Conservation (phyloP, 2,329 filamentous ascomycete genomes). For the Fusarium clavum region DNA sequence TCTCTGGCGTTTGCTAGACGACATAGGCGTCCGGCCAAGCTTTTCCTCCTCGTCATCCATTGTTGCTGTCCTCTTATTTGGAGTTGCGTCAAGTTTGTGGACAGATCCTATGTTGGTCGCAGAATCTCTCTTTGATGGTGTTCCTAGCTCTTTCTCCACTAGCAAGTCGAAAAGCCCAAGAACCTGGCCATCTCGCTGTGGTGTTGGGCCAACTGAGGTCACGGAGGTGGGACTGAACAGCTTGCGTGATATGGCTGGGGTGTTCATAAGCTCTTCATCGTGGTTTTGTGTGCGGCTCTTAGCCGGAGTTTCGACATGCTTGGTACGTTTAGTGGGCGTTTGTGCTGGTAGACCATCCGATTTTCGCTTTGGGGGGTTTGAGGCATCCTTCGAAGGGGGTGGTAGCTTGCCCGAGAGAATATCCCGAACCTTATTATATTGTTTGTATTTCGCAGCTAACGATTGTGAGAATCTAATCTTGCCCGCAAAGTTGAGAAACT, state of each 20-base stretch:
- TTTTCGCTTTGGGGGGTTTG: constrained; percentile 56
- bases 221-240: constrained; percentile 70
- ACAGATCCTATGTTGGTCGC: constrained; percentile 37
- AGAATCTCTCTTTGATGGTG: constrained; percentile 59
- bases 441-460: constrained; percentile 78
- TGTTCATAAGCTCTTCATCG: constrained; percentile 61
- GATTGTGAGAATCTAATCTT: background rate
- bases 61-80: constrained; percentile 57
- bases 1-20: constrained; percentile 69
- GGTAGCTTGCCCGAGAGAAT: constrained; percentile 66
- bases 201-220: constrained; percentile 79
- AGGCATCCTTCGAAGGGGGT: constrained; percentile 54
- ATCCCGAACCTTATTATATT: constrained; percentile 75
- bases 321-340: constrained; percentile 65
- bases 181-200: constrained; percentile 81
- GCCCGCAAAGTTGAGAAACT: constrained; percentile 14
- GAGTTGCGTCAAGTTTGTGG: constrained; percentile 54
- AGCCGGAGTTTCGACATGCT: constrained; percentile 60
- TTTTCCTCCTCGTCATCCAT: constrained; percentile 48
- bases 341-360: constrained; percentile 51
- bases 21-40: constrained; percentile 63
- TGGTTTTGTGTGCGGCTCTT: constrained; percentile 50
- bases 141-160: constrained; percentile 61
- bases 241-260: constrained; percentile 67
- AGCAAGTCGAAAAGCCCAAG: constrained; percentile 82